These are phyloP conservation scores for Emmonsiellopsis sp. DNA, from an alignment of 2,329 filamentous ascomycete genomes.

Conservation along the genomic window DNA sequence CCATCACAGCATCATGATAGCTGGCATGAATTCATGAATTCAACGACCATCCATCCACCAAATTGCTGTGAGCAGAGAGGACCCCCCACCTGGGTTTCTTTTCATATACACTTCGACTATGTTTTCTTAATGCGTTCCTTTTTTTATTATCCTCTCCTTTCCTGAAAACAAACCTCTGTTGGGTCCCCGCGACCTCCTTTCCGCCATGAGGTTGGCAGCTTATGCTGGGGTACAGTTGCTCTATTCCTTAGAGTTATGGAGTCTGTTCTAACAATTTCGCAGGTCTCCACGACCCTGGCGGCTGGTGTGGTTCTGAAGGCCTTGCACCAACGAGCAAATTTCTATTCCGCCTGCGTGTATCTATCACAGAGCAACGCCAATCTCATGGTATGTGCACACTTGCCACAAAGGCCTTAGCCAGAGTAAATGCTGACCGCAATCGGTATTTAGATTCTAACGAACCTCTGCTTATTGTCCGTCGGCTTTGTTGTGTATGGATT, in stretches of 20 bases:
- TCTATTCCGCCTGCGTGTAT: constrained; percentile 96
- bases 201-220: constrained; percentile 40
- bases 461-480: constrained; percentile 75
- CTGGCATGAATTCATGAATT: constrained; percentile 1
- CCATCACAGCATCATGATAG: not conserved
- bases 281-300: constrained; percentile 78
- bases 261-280: constrained; percentile 11
- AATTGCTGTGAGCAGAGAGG: not conserved
- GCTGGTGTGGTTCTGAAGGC: constrained; percentile 77
- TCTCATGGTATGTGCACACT: constrained; percentile 56
- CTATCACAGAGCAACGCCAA: constrained; percentile 94
- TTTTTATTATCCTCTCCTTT: constrained; percentile 9
- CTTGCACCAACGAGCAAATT: constrained; percentile 91
- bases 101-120: constrained; percentile 10
- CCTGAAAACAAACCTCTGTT: constrained; percentile 17
- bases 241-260: not conserved
- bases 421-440: not conserved
- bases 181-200: constrained; percentile 13
- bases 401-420: not conserved
- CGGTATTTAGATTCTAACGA: constrained; percentile 66
- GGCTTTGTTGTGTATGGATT: constrained; percentile 75
- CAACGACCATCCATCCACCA: not conserved
- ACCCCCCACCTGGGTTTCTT: not conserved
- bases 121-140: constrained; percentile 10
- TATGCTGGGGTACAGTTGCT: constrained; percentile 42